Evolutionary conservation across 495 filamentous ascomycete genomes (phyloP), one percentile per base, ranked within the genome.

Genomic region (Talaromyces wortmannii): DNA sequence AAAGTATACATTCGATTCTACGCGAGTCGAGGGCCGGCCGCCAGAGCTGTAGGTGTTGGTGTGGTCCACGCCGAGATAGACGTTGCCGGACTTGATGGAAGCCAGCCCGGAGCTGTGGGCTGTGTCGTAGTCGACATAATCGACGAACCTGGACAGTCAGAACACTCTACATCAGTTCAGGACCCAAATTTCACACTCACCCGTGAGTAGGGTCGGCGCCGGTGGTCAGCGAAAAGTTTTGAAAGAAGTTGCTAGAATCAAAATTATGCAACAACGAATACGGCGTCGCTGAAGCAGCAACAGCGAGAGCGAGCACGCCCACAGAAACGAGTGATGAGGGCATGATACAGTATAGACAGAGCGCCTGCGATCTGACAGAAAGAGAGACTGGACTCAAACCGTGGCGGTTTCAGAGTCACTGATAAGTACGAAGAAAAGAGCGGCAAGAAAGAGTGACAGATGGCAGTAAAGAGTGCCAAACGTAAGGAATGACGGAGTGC

Each of bases 21-120:
- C 73, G 7, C 89, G 84, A 16, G 89, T 79, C 5, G 85, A 86
- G 2, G 76, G 67, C 15, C 89, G 87, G n/a, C 89, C 88, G 6
- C 65, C 63, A 11, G 66, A 72, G 31, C 57, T 57, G 7, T 76
- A 65, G 2, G 55, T 69, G 10, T 64, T 72, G 2, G 55, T 68
- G 57, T 74, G 62, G 55, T 82, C 79, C 3, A 79, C 78, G 32
- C 75, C 73, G n/a, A 82, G 61, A 58, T 78, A 81, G n/a, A 80
- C 65, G 48, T 63, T 68, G 31, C 74, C 77, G 49, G 77, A 67
- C 11, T 69, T 68, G 60, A 78, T 78, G 52, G 80, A 77, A 53
- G 87, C 81, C 1, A 92, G 72, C 0, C 77, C 78, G 13, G 72
- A 60, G 10, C 60, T 57, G 57, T 82, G 77, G 31, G 88, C 89